Percentiles rank a stretch among this genome's conserved stretches.
Conservation (phyloP, 257 asterid genomes). For the Solanum chilense region DNA sequence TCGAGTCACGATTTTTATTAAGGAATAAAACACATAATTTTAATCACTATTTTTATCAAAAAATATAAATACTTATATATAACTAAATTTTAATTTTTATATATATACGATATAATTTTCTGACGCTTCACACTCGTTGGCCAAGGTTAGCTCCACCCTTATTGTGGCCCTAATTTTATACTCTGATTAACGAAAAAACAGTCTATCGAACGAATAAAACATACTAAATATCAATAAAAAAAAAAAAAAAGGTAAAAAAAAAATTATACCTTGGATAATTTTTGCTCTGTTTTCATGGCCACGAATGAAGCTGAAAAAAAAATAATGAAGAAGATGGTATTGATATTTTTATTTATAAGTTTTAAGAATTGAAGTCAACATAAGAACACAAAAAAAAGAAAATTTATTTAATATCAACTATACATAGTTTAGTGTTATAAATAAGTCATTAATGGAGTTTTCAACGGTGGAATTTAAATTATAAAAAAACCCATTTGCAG, state of each 20-base stretch:
- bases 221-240: background rate
- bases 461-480: conserved; percentile 7
- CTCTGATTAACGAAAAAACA: background rate
- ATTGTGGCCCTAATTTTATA: background rate
- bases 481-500: conserved; percentile 45
- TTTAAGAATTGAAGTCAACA: background rate
- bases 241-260: background rate
- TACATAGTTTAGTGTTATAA: conserved; percentile 8
- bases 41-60: too few species aligned
- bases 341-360: background rate
- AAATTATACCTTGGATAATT: conserved; percentile 24
- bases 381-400: background rate
- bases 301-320: conserved; percentile 10
- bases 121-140: too few species aligned
- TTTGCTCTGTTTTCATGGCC: conserved; percentile 44
- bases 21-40: too few species aligned
- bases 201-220: background rate
- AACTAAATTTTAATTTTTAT: too few species aligned
- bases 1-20: too few species aligned
- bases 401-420: conserved; percentile 13
- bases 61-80: too few species aligned
- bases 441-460: conserved; percentile 9
- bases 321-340: background rate
- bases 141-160: background rate
- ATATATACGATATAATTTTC: too few species aligned